These are phyloP conservation scores for Moelleriella libera DNA, from an alignment of 2,329 filamentous ascomycete species.

Conservation along the genomic window DNA sequence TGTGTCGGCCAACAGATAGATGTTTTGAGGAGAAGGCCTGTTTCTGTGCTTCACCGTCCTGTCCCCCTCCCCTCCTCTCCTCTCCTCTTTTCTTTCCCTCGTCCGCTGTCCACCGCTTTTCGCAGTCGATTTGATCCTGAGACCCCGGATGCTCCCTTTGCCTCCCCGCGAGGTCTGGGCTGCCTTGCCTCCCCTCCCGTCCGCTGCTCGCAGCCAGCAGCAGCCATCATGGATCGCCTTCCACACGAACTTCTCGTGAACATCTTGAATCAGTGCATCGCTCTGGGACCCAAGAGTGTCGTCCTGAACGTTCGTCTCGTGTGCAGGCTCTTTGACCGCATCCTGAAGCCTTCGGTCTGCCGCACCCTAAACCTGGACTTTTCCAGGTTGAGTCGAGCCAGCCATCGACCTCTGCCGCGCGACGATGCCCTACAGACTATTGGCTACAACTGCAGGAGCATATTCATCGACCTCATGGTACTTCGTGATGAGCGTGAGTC, in stretches of 20 bases:
- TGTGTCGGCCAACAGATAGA: too few relatives aligned
- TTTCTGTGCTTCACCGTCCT: too few relatives aligned
- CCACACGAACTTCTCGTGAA: constrained; percentile 32
- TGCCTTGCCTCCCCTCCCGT: not conserved
- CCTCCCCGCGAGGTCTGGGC: not conserved
- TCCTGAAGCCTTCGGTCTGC: constrained; percentile 29
- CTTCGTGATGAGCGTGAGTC: constrained; percentile 34
- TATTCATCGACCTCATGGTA: constrained; percentile 38
- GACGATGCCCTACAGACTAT: constrained; percentile 28
- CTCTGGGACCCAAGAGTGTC: constrained; percentile 26
- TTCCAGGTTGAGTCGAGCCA: constrained; percentile 27
- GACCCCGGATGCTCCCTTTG: too few relatives aligned
- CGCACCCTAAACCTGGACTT: constrained; percentile 35
- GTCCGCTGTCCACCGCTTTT: too few relatives aligned
- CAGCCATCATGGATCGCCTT: constrained; percentile 25
- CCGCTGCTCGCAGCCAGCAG: not conserved
- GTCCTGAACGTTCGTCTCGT: constrained; percentile 31
- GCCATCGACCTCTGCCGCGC: constrained; percentile 16
- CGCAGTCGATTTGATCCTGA: too few relatives aligned
- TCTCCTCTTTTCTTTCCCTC: too few relatives aligned
- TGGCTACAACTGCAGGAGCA: constrained; percentile 30
- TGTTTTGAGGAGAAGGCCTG: too few relatives aligned
- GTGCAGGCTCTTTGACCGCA: constrained; percentile 31
- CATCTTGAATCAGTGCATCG: constrained; percentile 28
- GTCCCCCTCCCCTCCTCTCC: too few relatives aligned